phyloP scores from a whole-genome alignment of 768 basidiomycete species.

The Phlegmacium glaucopus region DNA sequence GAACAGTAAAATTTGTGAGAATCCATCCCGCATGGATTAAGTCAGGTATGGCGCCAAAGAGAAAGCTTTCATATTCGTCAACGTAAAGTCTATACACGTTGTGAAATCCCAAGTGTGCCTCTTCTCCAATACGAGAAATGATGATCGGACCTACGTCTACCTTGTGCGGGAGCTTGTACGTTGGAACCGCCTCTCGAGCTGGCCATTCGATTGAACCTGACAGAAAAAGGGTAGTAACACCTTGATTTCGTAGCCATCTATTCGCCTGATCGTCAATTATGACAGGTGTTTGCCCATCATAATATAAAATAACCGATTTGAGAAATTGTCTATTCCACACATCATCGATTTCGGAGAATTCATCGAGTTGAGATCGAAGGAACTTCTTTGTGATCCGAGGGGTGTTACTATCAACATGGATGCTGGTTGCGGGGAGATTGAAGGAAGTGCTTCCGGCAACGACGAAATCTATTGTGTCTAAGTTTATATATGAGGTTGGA shows the following conservation, averaged over 20 bases:
- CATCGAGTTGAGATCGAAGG: constrained; percentile 22
- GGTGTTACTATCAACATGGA: constrained; percentile 15
- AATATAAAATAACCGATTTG: constrained; percentile 25
- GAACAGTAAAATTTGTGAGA: constrained; percentile 27
- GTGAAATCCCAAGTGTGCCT: constrained; percentile 9
- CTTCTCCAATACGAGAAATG: constrained; percentile 5
- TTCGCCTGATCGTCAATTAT: constrained; percentile 24
- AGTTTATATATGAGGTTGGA: constrained; percentile 6
- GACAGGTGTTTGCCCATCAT: constrained; percentile 19
- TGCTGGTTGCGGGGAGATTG: constrained; percentile 19
- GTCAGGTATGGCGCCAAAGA: constrained; percentile 40
- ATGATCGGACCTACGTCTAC: constrained; percentile 29
- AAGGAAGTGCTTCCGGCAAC: too few relatives aligned
- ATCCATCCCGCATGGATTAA: constrained; percentile 28
- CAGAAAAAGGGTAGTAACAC: constrained; percentile 20
- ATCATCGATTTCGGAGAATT: constrained; percentile 27
- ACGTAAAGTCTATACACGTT: constrained; percentile 36
- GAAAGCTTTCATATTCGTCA: constrained; percentile 41
- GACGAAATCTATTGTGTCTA: too few relatives aligned
- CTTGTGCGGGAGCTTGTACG: constrained; percentile 5
- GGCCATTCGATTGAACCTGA: constrained; percentile 16
- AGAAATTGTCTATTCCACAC: constrained; percentile 30
- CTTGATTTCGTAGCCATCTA: constrained; percentile 22
- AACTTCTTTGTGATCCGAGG: constrained; percentile 23
- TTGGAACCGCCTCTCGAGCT: constrained; percentile 10